Evolutionary conservation across 129 eudicot genomes (phyloP), one percentile per base, ranked within the genome.

Genomic region (Pseudognaphalium luteoalbum): DNA sequence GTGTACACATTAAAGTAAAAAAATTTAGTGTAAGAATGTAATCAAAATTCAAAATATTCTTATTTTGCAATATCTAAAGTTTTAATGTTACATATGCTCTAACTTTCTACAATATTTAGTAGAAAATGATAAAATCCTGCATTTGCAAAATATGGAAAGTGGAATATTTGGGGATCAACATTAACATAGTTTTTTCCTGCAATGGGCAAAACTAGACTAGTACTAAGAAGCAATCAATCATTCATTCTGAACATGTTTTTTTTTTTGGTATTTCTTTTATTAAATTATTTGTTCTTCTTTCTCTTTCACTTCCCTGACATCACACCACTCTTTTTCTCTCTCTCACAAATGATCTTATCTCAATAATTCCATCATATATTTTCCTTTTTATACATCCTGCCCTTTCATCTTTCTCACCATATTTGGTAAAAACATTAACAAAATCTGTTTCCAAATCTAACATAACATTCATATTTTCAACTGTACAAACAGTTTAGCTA

Each of bases 281-380:
- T 16, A 57, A 11, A 61, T 77, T 19, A 37, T 80, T 32, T 41
- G 47, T 14, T 80, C 64, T 12, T 72, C 79, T 66, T 50, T 72
- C 83, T 35, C 78, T 80, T 73, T 80, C 83, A 66, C 56, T 73
- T 67, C 22, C n/a, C 79, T 73, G 83, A 80, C 79, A 66, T 80
- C 62, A 65, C 44, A 54, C 72, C 73, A 64, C 83, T 15, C 73
- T 62, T 44, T 30, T 65, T 59, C 64, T 61, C 68, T 51, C 57
- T 62, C 68, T 28, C 4, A 62, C 54, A 47, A 12, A 47, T 73
- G 56, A 80, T 73, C 83, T 80, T 80, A 80, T 80, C 83, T 73
- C 77, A 79, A 50, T 79, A 72, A 79, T 79, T 50, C 60, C 54
- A 47, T 47, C 17, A 47, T 47, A 47, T 47, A 41, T 70, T 64